Evolutionary conservation across 441 rosid species (phyloP).

Genomic region (Populus tomentosa): DNA sequence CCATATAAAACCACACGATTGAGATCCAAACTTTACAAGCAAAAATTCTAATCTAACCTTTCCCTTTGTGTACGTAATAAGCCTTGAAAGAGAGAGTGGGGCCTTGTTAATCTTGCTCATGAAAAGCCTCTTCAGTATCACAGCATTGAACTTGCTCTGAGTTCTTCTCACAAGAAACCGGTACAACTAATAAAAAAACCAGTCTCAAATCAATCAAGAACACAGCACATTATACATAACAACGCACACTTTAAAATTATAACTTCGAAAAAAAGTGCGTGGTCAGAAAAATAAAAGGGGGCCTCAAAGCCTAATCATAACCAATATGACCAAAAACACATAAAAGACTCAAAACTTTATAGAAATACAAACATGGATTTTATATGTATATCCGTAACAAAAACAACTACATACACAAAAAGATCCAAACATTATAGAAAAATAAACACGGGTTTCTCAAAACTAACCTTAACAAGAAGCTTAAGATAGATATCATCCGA

Average conservation of each 20-base stretch:
- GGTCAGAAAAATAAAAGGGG: neutral
- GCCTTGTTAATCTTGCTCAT: slow-evolving; percentile 95
- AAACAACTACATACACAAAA: neutral
- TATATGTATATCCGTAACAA: neutral
- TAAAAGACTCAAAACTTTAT: neutral
- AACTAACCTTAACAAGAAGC: slow-evolving; percentile 28
- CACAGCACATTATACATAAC: neutral
- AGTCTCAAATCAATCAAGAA: neutral
- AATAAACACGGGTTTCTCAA: neutral
- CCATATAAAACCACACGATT: neutral
- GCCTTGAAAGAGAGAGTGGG: slow-evolving; percentile 79
- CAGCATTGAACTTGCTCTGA: slow-evolving; percentile 81
- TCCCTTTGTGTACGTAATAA: slow-evolving; percentile 47
- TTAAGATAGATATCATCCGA: slow-evolving; percentile 86
- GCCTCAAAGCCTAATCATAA: neutral
- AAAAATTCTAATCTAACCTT: slow-evolving; percentile 38
- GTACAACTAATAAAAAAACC: slow-evolving; percentile 45
- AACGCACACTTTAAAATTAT: neutral
- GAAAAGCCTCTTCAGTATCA: slow-evolving; percentile 82
- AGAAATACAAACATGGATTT: neutral
- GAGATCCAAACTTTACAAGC: neutral
- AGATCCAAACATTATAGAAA: neutral
- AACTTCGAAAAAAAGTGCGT: neutral
- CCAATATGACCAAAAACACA: neutral
- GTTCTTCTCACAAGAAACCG: slow-evolving; percentile 89